Evolutionary conservation across 805 yeast genomes (phyloP).

Genomic region (Zygosaccharomyces gambellarensis): DNA sequence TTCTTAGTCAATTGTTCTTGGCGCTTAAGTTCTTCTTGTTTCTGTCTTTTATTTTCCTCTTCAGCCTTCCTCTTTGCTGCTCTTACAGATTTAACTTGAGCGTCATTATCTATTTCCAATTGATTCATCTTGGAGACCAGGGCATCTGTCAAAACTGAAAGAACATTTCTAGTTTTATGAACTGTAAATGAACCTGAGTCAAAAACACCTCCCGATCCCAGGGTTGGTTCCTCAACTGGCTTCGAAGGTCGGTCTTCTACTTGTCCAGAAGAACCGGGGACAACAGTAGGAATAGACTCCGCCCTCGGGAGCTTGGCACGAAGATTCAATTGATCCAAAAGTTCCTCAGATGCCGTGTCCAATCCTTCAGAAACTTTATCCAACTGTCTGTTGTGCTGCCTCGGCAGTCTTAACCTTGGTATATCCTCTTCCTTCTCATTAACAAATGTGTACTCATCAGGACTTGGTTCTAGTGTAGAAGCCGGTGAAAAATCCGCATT

Average conservation of each 20-base stretch:
- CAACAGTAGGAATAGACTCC: background rate
- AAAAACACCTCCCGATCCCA: too few relatives aligned
- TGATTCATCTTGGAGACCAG: constrained; percentile 8
- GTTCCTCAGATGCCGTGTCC: constrained; percentile 15
- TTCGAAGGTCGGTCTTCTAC: background rate
- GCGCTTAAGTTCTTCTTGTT: constrained; percentile 18
- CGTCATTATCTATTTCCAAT: constrained; percentile 12
- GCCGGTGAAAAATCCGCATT: constrained; percentile 10
- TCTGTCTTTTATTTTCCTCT: constrained; percentile 14
- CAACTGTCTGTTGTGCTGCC: background rate
- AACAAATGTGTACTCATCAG: constrained; percentile 13
- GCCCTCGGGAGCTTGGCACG: constrained; percentile 15
- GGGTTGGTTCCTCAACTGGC: background rate
- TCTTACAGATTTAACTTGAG: constrained; percentile 10
- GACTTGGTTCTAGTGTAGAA: constrained; percentile 10
- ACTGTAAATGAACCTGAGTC: background rate
- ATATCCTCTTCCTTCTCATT: constrained; percentile 18
- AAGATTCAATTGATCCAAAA: constrained; percentile 15
- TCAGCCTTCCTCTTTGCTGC: constrained; percentile 9
- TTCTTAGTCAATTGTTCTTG: constrained; percentile 14
- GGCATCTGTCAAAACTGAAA: constrained; percentile 11
- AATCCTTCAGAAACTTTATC: constrained; percentile 4
- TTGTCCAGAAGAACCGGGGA: background rate
- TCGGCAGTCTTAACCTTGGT: constrained; percentile 20
- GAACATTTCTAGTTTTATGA: background rate